Evolutionary conservation across 2,329 filamentous ascomycete species (phyloP), one percentile per base, ranked within the genome.

Genomic region (Paecilomyces sp.): DNA sequence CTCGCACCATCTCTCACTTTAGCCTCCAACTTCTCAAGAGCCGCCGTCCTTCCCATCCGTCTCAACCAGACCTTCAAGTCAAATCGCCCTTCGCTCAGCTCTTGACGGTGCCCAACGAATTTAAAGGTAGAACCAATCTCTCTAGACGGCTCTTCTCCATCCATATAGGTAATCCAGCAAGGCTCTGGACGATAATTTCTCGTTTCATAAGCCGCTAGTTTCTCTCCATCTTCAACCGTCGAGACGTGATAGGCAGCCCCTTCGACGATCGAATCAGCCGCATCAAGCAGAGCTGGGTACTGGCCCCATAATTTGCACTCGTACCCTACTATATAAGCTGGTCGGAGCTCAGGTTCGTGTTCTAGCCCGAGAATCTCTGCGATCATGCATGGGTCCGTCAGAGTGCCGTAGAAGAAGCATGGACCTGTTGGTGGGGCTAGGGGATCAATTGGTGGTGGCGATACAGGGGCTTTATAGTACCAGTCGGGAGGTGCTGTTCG

Each of bases 401-500:
- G 61, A 1, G 73, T 72, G 36, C 72, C 73, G 58, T 77, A 75
- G 64, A 77, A 73, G 63, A 76, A 76, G 58, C 72, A 75, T 2
- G 65, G 63, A 0, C 66, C 66, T 2, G 61, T 65, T 1, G 62
- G 67, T 33, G 66, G 34, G 11, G 34, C 34, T 15, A 36, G 34
- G 34, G 15, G 15, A 36, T 36, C 34, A 36, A 36, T 13, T 36
- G 34, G 34, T 13, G 34, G 34, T 36, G 34, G 34, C 34, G 34
- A n/a, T 36, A 15, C 15, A 36, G 34, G 34, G 2, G 34, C 12
- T 13, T 36, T 36, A 36, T 36, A 36, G 15, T 36, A 36, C 34
- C 34, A 36, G 34, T 36, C 34, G 2, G 34, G 34, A 1, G 34
- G 34, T 2, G 34, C 34, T 2, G 34, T 36, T 36, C 34, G 34